Evolutionary conservation across 2,329 filamentous ascomycete species (phyloP), one percentile per base, ranked within the genome.

Genomic region (Colletotrichum lentis): DNA sequence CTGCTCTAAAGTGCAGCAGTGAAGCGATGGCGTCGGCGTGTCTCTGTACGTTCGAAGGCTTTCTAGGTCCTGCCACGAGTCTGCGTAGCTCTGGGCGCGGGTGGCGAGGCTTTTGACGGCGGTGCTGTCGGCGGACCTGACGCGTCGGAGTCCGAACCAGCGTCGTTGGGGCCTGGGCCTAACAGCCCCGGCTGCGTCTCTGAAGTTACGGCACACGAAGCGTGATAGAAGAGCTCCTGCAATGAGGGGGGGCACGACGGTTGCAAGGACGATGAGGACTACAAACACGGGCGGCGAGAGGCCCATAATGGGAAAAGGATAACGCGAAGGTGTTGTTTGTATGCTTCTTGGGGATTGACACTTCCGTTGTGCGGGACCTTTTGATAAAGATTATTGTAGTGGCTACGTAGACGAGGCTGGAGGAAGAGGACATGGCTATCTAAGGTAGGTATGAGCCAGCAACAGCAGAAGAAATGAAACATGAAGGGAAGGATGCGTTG

Each of bases 61-160:
- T 74, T 77, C 77, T 18, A 79, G 73, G 54, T 80, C 78, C 53
- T 69, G 69, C 76, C 77, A 80, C 10, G 76, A 77, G 67, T 81
- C 78, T 20, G 37, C 41, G 27, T 35, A 49, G 16, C 16, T 20
- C n/a, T 62, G 63, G 24, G 56, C 39, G 43, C 44, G 44, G 22
- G n/a, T 55, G 4, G 35, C 12, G 24, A 69, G 41, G 54, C 55
- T 68, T 27, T 53, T 27, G 46, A n/a, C 22, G 24, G 35, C 20
- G 24, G 24, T 35, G 55, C 35, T 50, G 59, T 43, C 27, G n/a
- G 3, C 20, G 5, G 62, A 65, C 6, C 27, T 53, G 50, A 24
- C 10, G 27, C 63, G 62, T 20, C 63, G 46, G 24, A 66, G 47
- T 27, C 67, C 67, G 27, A 56, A 62, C 63, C 59, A 69, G 27